Percentiles rank a stretch among this genome's conserved stretches.
These are phyloP conservation scores for Plasmodium blacklocki DNA, from an alignment of 169 alveolate genomes.

Conservation along the genomic window DNA sequence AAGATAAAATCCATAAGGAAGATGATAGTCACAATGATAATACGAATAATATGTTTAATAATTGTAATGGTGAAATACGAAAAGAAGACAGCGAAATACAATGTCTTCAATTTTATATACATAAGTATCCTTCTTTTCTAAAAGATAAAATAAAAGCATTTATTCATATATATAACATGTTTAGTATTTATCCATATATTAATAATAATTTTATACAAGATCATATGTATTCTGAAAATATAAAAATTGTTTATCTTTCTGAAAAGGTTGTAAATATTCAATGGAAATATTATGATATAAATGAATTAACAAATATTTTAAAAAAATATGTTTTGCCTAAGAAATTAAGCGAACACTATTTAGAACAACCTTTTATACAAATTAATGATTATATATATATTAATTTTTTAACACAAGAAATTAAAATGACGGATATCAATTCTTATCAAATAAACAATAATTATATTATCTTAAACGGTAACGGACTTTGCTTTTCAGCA, in stretches of 20 bases:
- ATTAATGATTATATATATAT: conserved; percentile 59
- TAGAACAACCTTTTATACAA: conserved; percentile 30
- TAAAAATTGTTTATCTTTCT: conserved; percentile 25
- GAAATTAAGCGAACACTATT: conserved; percentile 8
- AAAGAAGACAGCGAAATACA: conserved; percentile 14
- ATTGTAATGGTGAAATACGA: not conserved
- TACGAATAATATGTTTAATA: conserved; percentile 3
- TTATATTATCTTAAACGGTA: conserved; percentile 68
- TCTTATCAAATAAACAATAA: conserved; percentile 1
- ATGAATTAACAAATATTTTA: conserved; percentile 27
- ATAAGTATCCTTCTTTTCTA: conserved; percentile 68
- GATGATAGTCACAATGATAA: not conserved
- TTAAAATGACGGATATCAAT: conserved; percentile 32
- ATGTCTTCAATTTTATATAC: conserved; percentile 67
- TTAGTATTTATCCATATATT: conserved; percentile 74
- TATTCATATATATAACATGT: conserved; percentile 72
- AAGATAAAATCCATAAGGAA: not conserved
- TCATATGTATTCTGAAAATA: conserved; percentile 37
- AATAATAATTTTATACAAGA: conserved; percentile 70
- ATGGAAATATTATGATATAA: conserved; percentile 42
- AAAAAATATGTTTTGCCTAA: conserved; percentile 4
- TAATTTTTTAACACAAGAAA: conserved; percentile 76
- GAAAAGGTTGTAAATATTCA: conserved; percentile 59
- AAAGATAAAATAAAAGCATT: conserved; percentile 72
- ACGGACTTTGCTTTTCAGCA: conserved; percentile 73